Base-by-base conservation (phyloP, 192 early-diverging fungal species). In the Phycomyces nitens region DNA sequence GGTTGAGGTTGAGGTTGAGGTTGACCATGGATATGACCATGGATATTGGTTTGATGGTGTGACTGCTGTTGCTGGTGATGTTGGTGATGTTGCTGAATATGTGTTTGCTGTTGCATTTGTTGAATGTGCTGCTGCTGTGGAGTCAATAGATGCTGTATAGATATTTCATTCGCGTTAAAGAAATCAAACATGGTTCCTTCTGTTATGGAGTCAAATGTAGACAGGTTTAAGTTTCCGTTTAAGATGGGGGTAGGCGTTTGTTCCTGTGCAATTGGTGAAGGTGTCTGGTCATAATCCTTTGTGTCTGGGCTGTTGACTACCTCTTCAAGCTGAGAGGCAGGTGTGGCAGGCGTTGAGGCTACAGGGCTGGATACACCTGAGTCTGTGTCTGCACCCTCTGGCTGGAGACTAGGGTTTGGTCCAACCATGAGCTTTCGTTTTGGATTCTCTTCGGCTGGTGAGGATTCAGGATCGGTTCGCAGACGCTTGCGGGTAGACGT, bases 381-480 rank as follows among this genome's bases (percentile, higher is more conserved):
- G 41, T 75, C 73, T 41, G 71, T 62, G 50, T 73, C 71, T 9
- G 56, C 52, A 15, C 64, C 69, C 10, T 29, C 57, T 34, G 2
- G 22, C 34, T 53, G 51, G 6, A 49, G 39, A 11, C 1, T 12
- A n/a, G 15, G 29, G 29, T 49, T 62, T 62, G 22, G 47, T 62
- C 23, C 27, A 20, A 0, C 18, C 20, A 8, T 20, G 4, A 38
- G 26, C 34, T 62, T 62, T 18, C 60, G 44, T 53, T 62, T 62
- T 2, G 55, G 16, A 38, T 57, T 14, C 12, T 47, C 44, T 47
- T 61, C 57, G 1, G 41, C 34, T 27, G 42, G 51, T 65, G 26
- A 67, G 22, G 18, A 38, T 49, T 26, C 84, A 49, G 80, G 75
- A 55, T 86, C 84, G 69, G 74, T 69, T 70, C 77, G 76, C 24